These are phyloP conservation scores for Physcomitrellopsis africana DNA, from an alignment of 225 moss, liverwort and hornwort genomes.

Conservation along the genomic window DNA sequence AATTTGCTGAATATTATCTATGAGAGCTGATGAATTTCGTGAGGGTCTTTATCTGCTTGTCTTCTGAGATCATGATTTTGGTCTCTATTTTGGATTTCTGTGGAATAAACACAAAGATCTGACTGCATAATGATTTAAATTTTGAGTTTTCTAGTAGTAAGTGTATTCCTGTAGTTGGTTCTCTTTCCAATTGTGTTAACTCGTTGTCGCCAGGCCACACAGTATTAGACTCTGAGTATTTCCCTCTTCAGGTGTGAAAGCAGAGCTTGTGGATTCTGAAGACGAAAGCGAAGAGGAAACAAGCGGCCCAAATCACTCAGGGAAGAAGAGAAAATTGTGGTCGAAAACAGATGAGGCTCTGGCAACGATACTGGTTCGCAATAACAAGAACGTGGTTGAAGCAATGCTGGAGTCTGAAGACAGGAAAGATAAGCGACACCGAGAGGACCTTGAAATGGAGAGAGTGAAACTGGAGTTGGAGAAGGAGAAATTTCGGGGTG, in stretches of 20 bases:
- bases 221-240: background rate
- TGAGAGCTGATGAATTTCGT: background rate
- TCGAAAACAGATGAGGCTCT: slow-evolving; percentile 47
- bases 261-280: slow-evolving; percentile 56
- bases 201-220: too few species aligned
- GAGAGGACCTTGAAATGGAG: slow-evolving; percentile 52
- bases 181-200: too few species aligned
- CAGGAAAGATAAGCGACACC: slow-evolving; percentile 52
- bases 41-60: background rate
- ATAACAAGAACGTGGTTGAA: slow-evolving; percentile 51
- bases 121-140: background rate
- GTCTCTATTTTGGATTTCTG: background rate
- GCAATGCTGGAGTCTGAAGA: slow-evolving; percentile 53
- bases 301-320: slow-evolving; percentile 43
- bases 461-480: slow-evolving; percentile 52
- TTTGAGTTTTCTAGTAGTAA: background rate
- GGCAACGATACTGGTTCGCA: slow-evolving; percentile 48
- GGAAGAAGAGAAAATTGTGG: slow-evolving; percentile 44
- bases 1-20: background rate
- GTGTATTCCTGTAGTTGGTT: too few species aligned
- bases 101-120: background rate
- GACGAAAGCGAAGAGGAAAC: slow-evolving; percentile 53
- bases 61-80: background rate
- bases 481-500: slow-evolving; percentile 6
- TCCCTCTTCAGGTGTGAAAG: slow-evolving; percentile 41